These are phyloP conservation scores for Psilocybe subaeruginosa DNA, from an alignment of 768 basidiomycete species.

Conservation along the genomic window DNA sequence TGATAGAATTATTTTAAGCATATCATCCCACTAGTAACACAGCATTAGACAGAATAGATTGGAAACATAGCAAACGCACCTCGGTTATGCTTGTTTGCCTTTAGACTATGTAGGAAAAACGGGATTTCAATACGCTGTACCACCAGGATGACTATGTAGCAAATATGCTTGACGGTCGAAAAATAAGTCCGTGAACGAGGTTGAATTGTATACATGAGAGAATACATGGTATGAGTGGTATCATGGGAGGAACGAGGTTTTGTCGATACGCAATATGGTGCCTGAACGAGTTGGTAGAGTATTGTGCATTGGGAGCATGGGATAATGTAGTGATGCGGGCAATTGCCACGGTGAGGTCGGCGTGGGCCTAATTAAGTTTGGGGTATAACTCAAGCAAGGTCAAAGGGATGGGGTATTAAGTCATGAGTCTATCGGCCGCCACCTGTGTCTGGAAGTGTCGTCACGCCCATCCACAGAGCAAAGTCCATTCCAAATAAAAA, in stretches of 20 bases:
- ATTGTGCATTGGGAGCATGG: background rate
- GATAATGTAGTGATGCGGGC: background rate
- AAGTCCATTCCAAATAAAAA: background rate
- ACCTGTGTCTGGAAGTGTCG: background rate
- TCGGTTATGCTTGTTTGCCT: background rate
- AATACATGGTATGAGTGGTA: constrained; percentile 10
- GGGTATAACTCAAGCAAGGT: constrained; percentile 13
- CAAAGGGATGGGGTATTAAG: background rate
- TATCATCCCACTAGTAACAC: background rate
- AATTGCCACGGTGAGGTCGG: background rate
- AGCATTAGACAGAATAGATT: background rate
- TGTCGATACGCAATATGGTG: background rate
- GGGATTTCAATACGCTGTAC: background rate
- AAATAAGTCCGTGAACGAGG: background rate
- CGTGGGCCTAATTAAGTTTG: background rate
- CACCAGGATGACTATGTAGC: background rate
- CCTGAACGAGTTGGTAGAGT: constrained; percentile 2
- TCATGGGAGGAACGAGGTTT: background rate
- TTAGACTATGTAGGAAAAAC: background rate
- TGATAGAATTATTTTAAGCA: background rate
- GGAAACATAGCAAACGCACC: background rate
- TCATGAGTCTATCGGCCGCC: constrained; percentile 2
- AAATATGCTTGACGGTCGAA: background rate
- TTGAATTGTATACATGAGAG: constrained; percentile 4
- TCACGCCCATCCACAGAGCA: background rate